These are phyloP conservation scores for Colletotrichum karsti DNA, from an alignment of 2,329 filamentous ascomycete species.

Conservation along the genomic window DNA sequence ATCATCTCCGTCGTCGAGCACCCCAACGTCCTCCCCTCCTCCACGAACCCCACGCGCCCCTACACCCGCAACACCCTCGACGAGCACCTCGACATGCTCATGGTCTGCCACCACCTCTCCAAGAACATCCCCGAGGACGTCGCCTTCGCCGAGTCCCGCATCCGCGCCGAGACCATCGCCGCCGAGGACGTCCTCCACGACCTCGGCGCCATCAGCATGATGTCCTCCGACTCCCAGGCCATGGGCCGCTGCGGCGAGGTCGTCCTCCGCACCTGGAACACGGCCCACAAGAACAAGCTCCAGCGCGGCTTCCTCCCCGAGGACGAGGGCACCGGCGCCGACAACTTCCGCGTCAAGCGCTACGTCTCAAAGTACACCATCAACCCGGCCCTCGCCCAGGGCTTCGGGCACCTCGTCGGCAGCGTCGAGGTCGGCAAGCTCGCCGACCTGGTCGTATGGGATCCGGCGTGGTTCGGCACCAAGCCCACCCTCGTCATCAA, in stretches of 20 bases:
- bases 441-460: conserved; percentile 90
- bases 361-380: conserved; percentile 97
- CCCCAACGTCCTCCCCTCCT: conserved; percentile 86
- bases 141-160: conserved; percentile 92
- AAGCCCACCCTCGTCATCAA: conserved; percentile 87
- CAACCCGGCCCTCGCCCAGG: conserved; percentile 91
- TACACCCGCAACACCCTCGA: conserved; percentile 93
- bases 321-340: conserved; percentile 80
- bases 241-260: conserved; percentile 98
- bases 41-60: conserved; percentile 91
- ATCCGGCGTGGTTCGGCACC: conserved; percentile 83
- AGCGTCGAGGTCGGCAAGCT: conserved; percentile 90
- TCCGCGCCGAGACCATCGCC: conserved; percentile 94
- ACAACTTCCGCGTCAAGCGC: conserved; percentile 91
- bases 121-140: conserved; percentile 96
- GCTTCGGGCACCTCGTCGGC: conserved; percentile 87
- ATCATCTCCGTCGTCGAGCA: conserved; percentile 95
- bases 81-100: conserved; percentile 97
- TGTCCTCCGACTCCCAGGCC: conserved; percentile 93
- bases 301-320: conserved; percentile 81
- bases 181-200: conserved; percentile 97
- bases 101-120: conserved; percentile 95
- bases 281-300: conserved; percentile 94
- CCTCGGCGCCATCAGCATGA: conserved; percentile 95
- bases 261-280: conserved; percentile 93